phyloP scores from a whole-genome alignment of 805 yeast species.

The Ogataea methylovora region DNA sequence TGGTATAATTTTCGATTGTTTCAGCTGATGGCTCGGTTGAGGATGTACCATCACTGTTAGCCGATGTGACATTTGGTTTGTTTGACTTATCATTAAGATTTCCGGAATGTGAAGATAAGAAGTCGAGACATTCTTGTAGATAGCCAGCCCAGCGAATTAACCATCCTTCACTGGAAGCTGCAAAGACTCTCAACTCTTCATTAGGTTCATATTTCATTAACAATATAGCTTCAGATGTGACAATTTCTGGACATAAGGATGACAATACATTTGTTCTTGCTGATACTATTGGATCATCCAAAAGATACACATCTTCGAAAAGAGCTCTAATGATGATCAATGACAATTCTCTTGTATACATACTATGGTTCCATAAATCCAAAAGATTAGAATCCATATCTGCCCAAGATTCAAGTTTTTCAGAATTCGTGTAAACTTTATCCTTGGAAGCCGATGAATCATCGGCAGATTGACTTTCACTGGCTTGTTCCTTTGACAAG shows the following conservation, averaged over 20 bases:
- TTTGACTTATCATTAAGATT: conserved; percentile 2
- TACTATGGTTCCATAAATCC: conserved; percentile 62
- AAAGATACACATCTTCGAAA: conserved; percentile 86
- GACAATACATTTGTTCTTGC: conserved; percentile 69
- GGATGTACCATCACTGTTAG: not conserved
- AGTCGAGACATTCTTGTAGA: conserved; percentile 36
- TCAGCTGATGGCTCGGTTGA: conserved; percentile 15
- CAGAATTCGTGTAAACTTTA: conserved; percentile 31
- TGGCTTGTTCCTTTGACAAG: conserved; percentile 22
- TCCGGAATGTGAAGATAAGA: conserved; percentile 10
- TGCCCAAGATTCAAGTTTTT: conserved; percentile 65
- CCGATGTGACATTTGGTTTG: not conserved
- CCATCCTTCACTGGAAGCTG: conserved; percentile 81
- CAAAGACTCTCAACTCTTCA: conserved; percentile 53
- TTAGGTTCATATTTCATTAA: conserved; percentile 58
- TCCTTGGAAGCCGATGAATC: conserved; percentile 23
- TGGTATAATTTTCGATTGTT: conserved; percentile 6
- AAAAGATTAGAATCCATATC: conserved; percentile 77
- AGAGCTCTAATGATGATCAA: conserved; percentile 74
- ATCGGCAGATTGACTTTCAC: conserved; percentile 13
- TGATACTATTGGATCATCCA: conserved; percentile 88
- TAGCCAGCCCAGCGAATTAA: conserved; percentile 63
- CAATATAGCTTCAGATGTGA: conserved; percentile 63
- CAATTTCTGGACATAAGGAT: conserved; percentile 77
- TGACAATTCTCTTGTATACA: conserved; percentile 65